These are phyloP conservation scores for Neurospora africana DNA, from an alignment of 495 filamentous ascomycete genomes.

Conservation along the genomic window DNA sequence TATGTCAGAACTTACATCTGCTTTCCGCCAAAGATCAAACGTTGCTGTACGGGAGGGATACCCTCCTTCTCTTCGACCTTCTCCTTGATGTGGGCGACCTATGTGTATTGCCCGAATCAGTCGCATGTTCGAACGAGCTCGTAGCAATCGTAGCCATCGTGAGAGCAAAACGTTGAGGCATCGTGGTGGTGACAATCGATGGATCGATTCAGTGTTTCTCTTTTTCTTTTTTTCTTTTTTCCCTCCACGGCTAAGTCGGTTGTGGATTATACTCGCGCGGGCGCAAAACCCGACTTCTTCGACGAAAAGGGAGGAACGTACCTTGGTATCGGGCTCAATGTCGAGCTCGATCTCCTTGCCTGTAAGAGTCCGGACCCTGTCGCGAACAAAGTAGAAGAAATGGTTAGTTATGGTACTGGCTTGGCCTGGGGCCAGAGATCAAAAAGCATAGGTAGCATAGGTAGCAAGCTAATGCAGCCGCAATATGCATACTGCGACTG, in stretches of 20 bases:
- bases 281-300: neutral
- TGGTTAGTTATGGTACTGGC: neutral
- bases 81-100: slow-evolving; percentile 95
- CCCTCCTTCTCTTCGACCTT: slow-evolving; percentile 98
- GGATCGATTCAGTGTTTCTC: neutral
- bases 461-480: neutral
- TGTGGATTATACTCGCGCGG: neutral
- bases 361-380: slow-evolving; percentile 90
- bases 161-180: neutral
- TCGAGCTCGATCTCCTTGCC: slow-evolving; percentile 98
- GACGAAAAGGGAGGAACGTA: slow-evolving; percentile 24
- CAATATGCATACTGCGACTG: neutral
- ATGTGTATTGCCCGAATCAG: neutral
- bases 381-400: neutral
- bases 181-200: neutral
- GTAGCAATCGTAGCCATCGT: neutral
- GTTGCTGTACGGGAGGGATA: slow-evolving; percentile 94
- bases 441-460: neutral
- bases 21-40: slow-evolving; percentile 91
- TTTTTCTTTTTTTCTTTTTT: neutral
- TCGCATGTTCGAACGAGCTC: neutral
- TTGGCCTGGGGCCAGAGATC: neutral
- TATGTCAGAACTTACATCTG: slow-evolving; percentile 64
- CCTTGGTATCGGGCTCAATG: slow-evolving; percentile 85
- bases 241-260: neutral